These are phyloP conservation scores for Asterophora parasitica DNA, from an alignment of 768 basidiomycete genomes.

Conservation along the genomic window DNA sequence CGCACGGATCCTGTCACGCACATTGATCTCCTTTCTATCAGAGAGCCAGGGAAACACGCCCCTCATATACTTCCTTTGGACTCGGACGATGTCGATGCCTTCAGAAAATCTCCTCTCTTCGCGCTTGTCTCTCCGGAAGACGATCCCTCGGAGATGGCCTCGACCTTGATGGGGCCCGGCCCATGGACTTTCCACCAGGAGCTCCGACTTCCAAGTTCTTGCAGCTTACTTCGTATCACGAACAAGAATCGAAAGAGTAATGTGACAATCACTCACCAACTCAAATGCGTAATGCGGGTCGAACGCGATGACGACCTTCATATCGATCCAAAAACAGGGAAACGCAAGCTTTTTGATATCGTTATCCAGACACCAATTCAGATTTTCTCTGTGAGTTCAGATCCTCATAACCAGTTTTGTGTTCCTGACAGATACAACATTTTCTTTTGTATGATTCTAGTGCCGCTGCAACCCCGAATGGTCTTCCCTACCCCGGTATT, in stretches of 20 bases:
- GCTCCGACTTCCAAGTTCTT: constrained; percentile 65
- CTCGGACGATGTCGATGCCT: constrained; percentile 60
- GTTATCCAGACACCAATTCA: constrained; percentile 82
- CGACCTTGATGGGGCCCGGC: constrained; percentile 68
- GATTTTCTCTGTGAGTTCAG: constrained; percentile 71
- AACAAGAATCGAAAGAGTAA: constrained; percentile 76
- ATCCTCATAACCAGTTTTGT: neutral
- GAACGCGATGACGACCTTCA: constrained; percentile 71
- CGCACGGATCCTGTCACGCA: constrained; percentile 64
- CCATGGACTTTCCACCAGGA: constrained; percentile 81
- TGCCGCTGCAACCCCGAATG: constrained; percentile 81
- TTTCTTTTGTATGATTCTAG: constrained; percentile 27
- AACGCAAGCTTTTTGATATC: constrained; percentile 82
- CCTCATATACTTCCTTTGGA: constrained; percentile 73
- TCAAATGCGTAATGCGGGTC: constrained; percentile 81
- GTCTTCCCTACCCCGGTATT: constrained; percentile 76
- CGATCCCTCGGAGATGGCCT: constrained; percentile 52
- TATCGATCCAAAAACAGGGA: constrained; percentile 61
- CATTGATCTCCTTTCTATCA: constrained; percentile 59
- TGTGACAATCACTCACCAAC: constrained; percentile 65
- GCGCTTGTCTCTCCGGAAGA: constrained; percentile 42
- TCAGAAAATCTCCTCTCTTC: constrained; percentile 63
- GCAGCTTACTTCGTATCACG: constrained; percentile 63
- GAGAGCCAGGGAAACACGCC: constrained; percentile 46
- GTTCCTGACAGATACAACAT: neutral